Evolutionary conservation across 352 stramenopile genomes (phyloP), one percentile per base, ranked within the genome.

Genomic region (Blastocystis sp.): DNA sequence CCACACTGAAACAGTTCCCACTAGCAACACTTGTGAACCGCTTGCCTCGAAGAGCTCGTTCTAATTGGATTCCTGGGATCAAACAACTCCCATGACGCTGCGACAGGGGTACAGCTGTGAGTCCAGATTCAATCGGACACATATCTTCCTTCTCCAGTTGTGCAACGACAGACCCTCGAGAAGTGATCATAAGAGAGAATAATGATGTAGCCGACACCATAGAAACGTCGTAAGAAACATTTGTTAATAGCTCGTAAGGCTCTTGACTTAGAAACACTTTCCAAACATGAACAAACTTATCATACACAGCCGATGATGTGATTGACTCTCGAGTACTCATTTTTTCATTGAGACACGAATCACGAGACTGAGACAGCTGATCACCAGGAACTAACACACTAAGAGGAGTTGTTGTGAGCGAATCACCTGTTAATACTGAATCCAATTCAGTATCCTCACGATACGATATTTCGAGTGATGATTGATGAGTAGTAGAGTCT

Each of bases 121-220:
- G 39, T 7, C 69, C 69, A 16, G 35, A 58, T 37, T 21, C 32
- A 49, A 61, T 21, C 14, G 43, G 39, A 59, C 21, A 46, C 14
- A 27, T 14, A 0, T 16, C 32, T 16, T 11, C 69, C 29, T 46
- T 46, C 39, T 42, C 19, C 21, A 42, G 19, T 6, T 42, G 42
- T 32, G 69, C 58, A 4, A 80, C 35, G 9, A 80, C 43, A 14
- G 21, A 65, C 12, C 69, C 69, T 32, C 69, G 39, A 11, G 69
- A 59, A 14, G 69, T 80, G 46, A 78, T 27, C 19, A 78, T 37
- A 14, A 78, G 66, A 58, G 39, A 32, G 66, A 78, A 78, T 27
- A 6, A 29, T 11, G 19, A 7, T 11, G 24, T n/a, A 6, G 24
- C 19, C 6, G 66, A 21, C 27, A 42, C 9, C 6, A 35, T 37